Percentiles rank a stretch among this genome's conserved stretches.
Evolutionary conservation across 495 filamentous ascomycete species (phyloP).

Genomic region (Articulospora tetracladia): DNA sequence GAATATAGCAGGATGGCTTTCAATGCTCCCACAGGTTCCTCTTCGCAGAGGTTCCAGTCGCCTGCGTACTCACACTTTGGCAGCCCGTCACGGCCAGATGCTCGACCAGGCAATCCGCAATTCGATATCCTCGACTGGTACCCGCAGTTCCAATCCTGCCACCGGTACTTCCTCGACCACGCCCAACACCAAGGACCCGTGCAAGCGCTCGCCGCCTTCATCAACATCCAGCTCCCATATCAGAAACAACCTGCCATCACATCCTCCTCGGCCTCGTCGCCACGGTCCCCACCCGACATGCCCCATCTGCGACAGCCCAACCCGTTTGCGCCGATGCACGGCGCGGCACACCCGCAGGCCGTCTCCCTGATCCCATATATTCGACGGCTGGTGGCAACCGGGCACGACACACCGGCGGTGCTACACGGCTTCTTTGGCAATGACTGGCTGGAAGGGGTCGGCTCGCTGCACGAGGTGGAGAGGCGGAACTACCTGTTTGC

Average conservation of each 20-base stretch:
- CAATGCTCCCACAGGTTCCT: conserved; percentile 11
- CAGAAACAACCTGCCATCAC: conserved; percentile 46
- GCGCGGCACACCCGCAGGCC: conserved; percentile 28
- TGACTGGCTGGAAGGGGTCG: conserved; percentile 77
- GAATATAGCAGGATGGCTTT: conserved; percentile 14
- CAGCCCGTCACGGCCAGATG: background rate
- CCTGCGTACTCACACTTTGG: conserved; percentile 11
- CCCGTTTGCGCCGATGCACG: conserved; percentile 13
- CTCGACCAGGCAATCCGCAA: conserved; percentile 3
- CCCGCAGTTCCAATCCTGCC: conserved; percentile 86
- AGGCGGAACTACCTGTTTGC: conserved; percentile 93
- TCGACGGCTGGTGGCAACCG: conserved; percentile 85
- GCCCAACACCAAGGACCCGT: conserved; percentile 80
- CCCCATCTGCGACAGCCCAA: conserved; percentile 28
- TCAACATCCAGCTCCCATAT: conserved; percentile 79
- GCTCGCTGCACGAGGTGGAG: conserved; percentile 82
- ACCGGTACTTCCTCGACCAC: conserved; percentile 88
- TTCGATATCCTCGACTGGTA: conserved; percentile 95
- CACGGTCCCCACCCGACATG: conserved; percentile 22
- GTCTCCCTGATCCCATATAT: conserved; percentile 86
- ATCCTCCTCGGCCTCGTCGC: conserved; percentile 14
- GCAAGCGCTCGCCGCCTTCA: conserved; percentile 84
- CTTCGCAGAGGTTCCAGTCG: background rate
- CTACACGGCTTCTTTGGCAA: conserved; percentile 95
- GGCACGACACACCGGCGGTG: conserved; percentile 79